Evolutionary conservation across 2,329 filamentous ascomycete species (phyloP).

Genomic region (Pseudogymnoascus destructans): DNA sequence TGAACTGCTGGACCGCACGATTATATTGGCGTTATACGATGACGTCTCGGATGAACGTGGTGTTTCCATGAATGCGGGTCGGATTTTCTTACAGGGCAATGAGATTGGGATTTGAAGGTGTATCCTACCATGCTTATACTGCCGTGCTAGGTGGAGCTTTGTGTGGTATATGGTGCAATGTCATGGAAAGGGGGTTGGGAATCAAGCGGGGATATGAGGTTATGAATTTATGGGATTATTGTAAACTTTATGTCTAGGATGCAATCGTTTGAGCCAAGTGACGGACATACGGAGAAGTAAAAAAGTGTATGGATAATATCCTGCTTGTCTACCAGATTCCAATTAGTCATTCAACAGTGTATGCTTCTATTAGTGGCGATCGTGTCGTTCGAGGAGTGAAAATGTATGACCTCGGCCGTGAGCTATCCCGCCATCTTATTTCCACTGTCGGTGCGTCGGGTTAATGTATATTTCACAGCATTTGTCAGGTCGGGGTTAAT

Average conservation of each 20-base stretch:
- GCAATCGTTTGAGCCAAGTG: not conserved
- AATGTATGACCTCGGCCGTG: not conserved
- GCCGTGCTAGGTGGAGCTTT: not conserved
- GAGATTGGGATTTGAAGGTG: not conserved
- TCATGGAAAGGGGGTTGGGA: not conserved
- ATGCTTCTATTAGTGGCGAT: not conserved
- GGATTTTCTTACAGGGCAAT: not conserved
- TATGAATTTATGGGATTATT: not conserved
- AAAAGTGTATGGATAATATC: not conserved
- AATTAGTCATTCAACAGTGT: not conserved
- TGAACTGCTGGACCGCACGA: not conserved
- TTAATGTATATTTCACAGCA: not conserved
- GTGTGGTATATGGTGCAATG: not conserved
- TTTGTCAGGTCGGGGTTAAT: not conserved
- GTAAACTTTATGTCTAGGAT: not conserved
- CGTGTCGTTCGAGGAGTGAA: not conserved
- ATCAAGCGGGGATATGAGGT: not conserved
- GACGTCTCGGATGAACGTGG: not conserved
- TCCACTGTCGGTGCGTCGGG: not conserved
- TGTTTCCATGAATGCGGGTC: not conserved
- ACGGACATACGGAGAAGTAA: not conserved
- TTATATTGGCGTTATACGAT: not conserved
- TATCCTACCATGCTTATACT: not conserved
- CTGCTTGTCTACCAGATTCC: not conserved
- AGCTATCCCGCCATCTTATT: not conserved